Evolutionary conservation across 768 basidiomycete genomes (phyloP).

Genomic region (Pulveroboletus sp.): DNA sequence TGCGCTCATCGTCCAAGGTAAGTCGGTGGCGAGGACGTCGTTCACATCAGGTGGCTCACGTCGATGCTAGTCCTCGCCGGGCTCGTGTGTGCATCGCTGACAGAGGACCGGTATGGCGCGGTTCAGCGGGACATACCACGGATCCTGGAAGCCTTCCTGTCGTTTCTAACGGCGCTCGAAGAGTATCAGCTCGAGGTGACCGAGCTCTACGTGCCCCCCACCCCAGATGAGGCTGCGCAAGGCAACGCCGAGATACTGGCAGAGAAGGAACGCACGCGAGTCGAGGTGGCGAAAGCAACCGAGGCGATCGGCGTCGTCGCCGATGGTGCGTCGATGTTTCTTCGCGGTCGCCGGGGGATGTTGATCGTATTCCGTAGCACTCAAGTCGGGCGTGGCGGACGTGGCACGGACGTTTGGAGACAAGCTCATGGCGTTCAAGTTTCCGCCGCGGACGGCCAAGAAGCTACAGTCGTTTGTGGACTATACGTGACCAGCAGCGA

Average conservation of each 20-base stretch:
- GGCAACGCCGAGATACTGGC: slow-evolving; percentile 33
- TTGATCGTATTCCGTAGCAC: slow-evolving; percentile 27
- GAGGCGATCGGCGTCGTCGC: slow-evolving; percentile 51
- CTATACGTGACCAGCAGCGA: slow-evolving; percentile 41
- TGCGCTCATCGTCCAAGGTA: slow-evolving; percentile 59
- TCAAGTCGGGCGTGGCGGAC: slow-evolving; percentile 63
- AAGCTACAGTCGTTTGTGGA: slow-evolving; percentile 73
- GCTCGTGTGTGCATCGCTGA: slow-evolving; percentile 66
- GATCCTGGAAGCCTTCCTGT: slow-evolving; percentile 71
- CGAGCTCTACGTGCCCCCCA: slow-evolving; percentile 36
- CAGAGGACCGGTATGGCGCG: slow-evolving; percentile 77
- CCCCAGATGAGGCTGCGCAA: slow-evolving; percentile 30
- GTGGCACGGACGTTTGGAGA: slow-evolving; percentile 73
- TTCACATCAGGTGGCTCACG: no score
- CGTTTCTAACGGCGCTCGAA: slow-evolving; percentile 64
- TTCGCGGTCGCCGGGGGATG: background rate
- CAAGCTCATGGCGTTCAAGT: slow-evolving; percentile 71
- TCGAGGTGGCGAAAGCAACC: slow-evolving; percentile 53
- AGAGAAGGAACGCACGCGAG: slow-evolving; percentile 36
- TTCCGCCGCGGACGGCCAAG: slow-evolving; percentile 61
- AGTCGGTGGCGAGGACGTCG: background rate
- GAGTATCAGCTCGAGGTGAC: slow-evolving; percentile 55
- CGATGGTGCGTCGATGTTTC: slow-evolving; percentile 47
- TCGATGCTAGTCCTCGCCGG: slow-evolving; percentile 45
- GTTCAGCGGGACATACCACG: slow-evolving; percentile 84